Evolutionary conservation across 2,329 filamentous ascomycete genomes (phyloP).

Genomic region (Alternaria triticina): DNA sequence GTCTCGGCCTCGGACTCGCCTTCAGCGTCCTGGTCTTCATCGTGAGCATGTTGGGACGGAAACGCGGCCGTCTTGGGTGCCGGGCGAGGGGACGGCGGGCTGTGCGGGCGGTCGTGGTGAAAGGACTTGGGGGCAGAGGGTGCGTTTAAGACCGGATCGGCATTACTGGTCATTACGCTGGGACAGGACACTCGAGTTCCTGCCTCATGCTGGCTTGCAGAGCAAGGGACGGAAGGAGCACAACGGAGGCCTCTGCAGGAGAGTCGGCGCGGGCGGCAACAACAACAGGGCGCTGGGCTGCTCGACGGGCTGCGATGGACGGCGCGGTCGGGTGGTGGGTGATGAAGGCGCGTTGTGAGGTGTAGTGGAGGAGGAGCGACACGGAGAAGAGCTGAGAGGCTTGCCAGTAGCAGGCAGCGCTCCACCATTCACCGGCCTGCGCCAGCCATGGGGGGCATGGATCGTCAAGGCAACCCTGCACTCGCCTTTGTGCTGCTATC

Average conservation of each 20-base stretch:
- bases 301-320: conserved; percentile 7
- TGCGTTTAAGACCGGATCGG: conserved; percentile 40
- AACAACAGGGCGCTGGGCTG: conserved; percentile 33
- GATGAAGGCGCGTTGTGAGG: conserved; percentile 18
- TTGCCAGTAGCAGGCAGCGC: conserved; percentile 18
- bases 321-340: conserved; percentile 17
- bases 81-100: conserved; percentile 22
- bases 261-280: conserved; percentile 5
- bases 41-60: conserved; percentile 30
- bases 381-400: conserved; percentile 24
- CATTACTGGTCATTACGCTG: conserved; percentile 51
- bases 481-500: conserved; percentile 4
- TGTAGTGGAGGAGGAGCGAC: conserved; percentile 19
- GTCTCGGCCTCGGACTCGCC: conserved; percentile 60
- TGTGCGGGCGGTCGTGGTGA: conserved; percentile 15
- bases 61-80: conserved; percentile 12
- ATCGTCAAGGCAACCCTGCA: conserved; percentile 26
- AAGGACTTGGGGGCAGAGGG: conserved; percentile 23
- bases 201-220: conserved; percentile 48
- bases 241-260: not conserved
- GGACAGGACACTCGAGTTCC: conserved; percentile 47
- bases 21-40: conserved; percentile 42
- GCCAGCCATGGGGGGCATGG: conserved; percentile 16
- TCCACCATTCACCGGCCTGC: conserved; percentile 28
- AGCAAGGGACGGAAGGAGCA: conserved; percentile 28